phyloP scores from a whole-genome alignment of 2,329 filamentous ascomycete species.

The Hypomyces rosellus region DNA sequence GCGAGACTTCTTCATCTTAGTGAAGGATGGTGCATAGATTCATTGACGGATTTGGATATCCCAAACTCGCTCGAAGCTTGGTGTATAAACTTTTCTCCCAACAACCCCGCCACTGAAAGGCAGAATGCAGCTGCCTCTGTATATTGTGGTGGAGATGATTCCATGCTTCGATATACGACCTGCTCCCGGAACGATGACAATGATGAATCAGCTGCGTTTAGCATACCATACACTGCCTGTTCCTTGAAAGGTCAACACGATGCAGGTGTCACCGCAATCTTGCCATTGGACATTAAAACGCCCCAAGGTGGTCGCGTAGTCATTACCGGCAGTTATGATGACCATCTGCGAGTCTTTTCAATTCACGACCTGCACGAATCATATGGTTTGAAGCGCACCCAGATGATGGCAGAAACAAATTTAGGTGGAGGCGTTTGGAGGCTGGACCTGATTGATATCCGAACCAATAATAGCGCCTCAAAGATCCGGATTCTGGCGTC shows the following conservation, averaged over 20 bases:
- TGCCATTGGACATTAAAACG: slow-evolving; percentile 52
- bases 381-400: slow-evolving; percentile 36
- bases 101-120: slow-evolving; percentile 11
- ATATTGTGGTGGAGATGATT: slow-evolving; percentile 73
- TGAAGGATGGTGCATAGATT: slow-evolving; percentile 32
- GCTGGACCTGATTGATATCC: slow-evolving; percentile 53
- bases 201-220: slow-evolving; percentile 11
- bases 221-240: slow-evolving; percentile 20
- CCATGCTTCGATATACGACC: slow-evolving; percentile 45
- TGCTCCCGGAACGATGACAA: slow-evolving; percentile 21
- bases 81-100: slow-evolving; percentile 57
- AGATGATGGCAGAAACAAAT: slow-evolving; percentile 55
- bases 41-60: slow-evolving; percentile 33
- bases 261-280: slow-evolving; percentile 83
- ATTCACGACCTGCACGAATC: slow-evolving; percentile 36
- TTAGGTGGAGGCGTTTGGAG: slow-evolving; percentile 85
- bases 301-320: slow-evolving; percentile 49
- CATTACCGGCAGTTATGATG: slow-evolving; percentile 88
- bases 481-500: slow-evolving; percentile 62
- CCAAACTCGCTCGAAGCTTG: slow-evolving; percentile 63
- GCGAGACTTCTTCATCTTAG: slow-evolving; percentile 51
- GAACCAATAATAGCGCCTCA: slow-evolving; percentile 19
- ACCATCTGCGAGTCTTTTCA: slow-evolving; percentile 64
- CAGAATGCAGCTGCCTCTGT: slow-evolving; percentile 30
- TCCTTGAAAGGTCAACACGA: slow-evolving; percentile 49